phyloP scores from a whole-genome alignment of 257 asterid species.

The Rhazya stricta region DNA sequence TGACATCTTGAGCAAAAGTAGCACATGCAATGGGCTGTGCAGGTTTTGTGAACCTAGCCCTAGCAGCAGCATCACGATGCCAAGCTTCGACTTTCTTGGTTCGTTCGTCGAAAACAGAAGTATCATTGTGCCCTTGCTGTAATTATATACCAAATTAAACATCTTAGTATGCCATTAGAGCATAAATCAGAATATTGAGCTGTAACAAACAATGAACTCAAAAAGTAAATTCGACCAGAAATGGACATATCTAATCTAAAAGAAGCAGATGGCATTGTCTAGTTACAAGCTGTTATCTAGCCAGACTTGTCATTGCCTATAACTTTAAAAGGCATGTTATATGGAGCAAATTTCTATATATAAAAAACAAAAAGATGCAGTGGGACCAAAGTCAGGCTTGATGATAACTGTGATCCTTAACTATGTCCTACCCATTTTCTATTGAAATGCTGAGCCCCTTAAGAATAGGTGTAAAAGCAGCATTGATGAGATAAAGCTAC shows the following conservation, averaged over 20 bases:
- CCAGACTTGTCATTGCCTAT: not conserved
- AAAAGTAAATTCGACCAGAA: not conserved
- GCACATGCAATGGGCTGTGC: slow-evolving; percentile 93
- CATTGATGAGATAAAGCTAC: not conserved
- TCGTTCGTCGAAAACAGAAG: slow-evolving; percentile 78
- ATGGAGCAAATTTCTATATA: not conserved
- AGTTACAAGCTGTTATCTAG: not conserved
- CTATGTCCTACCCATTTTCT: not conserved
- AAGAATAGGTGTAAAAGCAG: not conserved
- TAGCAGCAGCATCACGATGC: slow-evolving; percentile 83
- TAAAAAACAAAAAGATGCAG: not conserved
- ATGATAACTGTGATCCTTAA: not conserved
- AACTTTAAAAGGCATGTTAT: not conserved
- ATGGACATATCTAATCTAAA: too few species aligned
- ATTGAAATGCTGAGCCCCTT: not conserved
- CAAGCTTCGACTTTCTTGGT: slow-evolving; percentile 75
- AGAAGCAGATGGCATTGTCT: not conserved
- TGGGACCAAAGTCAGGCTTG: not conserved
- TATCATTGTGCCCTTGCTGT: slow-evolving; percentile 65
- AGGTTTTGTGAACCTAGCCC: slow-evolving; percentile 59
- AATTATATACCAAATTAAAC: slow-evolving; percentile 3
- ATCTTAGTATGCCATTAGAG: not conserved
- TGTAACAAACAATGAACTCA: not conserved
- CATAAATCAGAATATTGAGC: not conserved
- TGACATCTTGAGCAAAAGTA: slow-evolving; percentile 92